phyloP scores from a whole-genome alignment of 2,329 filamentous ascomycete genomes.

The Didymella segeticola region DNA sequence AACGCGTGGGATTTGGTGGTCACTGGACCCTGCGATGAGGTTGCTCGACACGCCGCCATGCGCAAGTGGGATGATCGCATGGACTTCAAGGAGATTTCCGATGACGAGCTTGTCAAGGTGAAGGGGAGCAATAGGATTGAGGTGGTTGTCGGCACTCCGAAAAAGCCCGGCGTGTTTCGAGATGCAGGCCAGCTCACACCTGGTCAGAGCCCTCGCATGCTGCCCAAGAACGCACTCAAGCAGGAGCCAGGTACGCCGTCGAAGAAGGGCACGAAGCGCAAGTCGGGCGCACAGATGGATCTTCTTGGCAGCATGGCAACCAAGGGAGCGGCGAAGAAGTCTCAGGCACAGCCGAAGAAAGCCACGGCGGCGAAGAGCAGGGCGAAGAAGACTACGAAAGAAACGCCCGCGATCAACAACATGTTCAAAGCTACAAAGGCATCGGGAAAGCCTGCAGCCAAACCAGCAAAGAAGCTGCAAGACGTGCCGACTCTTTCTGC shows the following conservation, averaged over 20 bases:
- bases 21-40: constrained; percentile 83
- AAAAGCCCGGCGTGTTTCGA: constrained; percentile 35
- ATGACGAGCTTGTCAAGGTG: constrained; percentile 41
- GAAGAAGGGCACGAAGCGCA: constrained; percentile 43
- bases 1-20: constrained; percentile 94
- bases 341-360: constrained; percentile 41
- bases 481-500: not conserved
- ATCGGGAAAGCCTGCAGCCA: constrained; percentile 22
- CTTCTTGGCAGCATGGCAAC: constrained; percentile 31
- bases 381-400: constrained; percentile 34
- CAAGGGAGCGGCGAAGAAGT: constrained; percentile 32
- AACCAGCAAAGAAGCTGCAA: constrained; percentile 17
- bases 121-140: constrained; percentile 42
- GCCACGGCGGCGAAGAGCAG: constrained; percentile 31
- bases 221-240: constrained; percentile 30
- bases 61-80: constrained; percentile 62
- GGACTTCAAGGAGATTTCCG: constrained; percentile 44
- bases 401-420: constrained; percentile 32
- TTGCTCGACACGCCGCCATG: constrained; percentile 74
- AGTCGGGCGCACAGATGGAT: constrained; percentile 32
- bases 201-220: constrained; percentile 44
- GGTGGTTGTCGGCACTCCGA: constrained; percentile 45
- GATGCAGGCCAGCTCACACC: constrained; percentile 46
- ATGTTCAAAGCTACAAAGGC: constrained; percentile 41
- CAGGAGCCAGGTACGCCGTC: constrained; percentile 40